Conservation (phyloP, 805 yeast genomes). For the Blastobotrys attinorum region DNA sequence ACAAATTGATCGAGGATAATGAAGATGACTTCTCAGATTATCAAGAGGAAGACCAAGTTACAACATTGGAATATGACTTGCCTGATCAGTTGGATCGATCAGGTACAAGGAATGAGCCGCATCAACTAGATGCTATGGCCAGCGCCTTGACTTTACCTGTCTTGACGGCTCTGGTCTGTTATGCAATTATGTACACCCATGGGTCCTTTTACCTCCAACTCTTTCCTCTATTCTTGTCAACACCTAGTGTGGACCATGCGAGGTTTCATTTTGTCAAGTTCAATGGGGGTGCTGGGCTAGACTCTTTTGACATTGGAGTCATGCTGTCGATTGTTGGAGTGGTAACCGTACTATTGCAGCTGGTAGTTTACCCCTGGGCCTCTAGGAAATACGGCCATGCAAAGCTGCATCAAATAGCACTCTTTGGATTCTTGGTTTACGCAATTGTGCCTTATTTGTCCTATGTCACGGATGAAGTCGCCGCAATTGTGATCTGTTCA, state of each 20-base stretch:
- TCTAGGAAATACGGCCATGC: conserved; percentile 42
- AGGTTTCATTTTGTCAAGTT: conserved; percentile 37
- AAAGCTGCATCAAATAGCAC: conserved; percentile 35
- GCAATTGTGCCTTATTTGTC: conserved; percentile 38
- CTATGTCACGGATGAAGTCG: conserved; percentile 11
- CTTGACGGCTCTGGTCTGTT: conserved; percentile 14
- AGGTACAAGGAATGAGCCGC: too few relatives aligned
- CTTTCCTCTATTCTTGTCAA: conserved; percentile 46
- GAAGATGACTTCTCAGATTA: conserved; percentile 1
- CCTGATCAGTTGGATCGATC: too few relatives aligned
- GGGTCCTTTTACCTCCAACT: conserved; percentile 44
- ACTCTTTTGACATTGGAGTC: conserved; percentile 40
- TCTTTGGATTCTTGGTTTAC: conserved; percentile 40
- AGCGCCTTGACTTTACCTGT: conserved; percentile 19
- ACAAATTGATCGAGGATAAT: background rate
- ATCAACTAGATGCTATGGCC: too few relatives aligned
- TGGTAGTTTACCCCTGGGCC: conserved; percentile 43
- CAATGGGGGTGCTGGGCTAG: conserved; percentile 46
- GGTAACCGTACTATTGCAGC: conserved; percentile 42
- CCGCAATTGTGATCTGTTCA: conserved; percentile 7
- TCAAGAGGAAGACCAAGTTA: conserved; percentile 6
- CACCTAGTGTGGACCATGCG: conserved; percentile 19
- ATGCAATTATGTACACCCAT: conserved; percentile 36
- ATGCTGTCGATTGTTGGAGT: conserved; percentile 46
- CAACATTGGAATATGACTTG: too few relatives aligned